Evolutionary conservation across 2,329 filamentous ascomycete genomes (phyloP), one percentile per base, ranked within the genome.

Genomic region (Trichophyton equinum): DNA sequence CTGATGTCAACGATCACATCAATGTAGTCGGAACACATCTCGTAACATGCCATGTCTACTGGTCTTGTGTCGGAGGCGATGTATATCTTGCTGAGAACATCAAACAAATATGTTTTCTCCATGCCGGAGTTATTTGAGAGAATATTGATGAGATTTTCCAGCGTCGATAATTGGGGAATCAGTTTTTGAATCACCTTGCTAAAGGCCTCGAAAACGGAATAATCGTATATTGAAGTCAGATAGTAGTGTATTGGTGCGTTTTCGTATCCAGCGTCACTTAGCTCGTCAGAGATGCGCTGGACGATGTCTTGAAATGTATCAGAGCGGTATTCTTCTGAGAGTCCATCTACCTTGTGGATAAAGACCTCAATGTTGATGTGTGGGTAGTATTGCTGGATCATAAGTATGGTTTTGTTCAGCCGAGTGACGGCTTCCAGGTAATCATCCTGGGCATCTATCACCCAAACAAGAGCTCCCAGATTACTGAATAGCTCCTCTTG

Each of bases 101-200:
- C 95, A 71, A 99, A 99, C 5, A 99, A 84, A 73, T 99, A 99
- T 2, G 91, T 92, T 76, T 99, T 99, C 72, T 97, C 91, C 72
- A 99, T 96, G 56, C 89, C 88, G 71, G 91, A 97, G 13, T 90
- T 94, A 63, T 88, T 89, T 76, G 90, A 95, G 47, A 99, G 82
- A 66, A 92, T 94, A 69, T 95, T 96, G 69, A 99, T 86, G 74
- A 99, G 83, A 58, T 91, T 88, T 75, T 99, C 94, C 61, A 99
- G 84, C 27, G 91, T 95, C 4, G 91, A 89, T 6, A 99, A 82
- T 64, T 95, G 89, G 0, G 94, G 92, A 58, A 99, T 92, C 33
- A 99, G 82, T 74, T 96, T 96, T 75, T 99, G 94, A 65, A 99
- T 96, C 64, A 99, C 92, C 74, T 96, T 96, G 77, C 87, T 92